phyloP scores from a whole-genome alignment of 352 stramenopile genomes.

The Pythium phragmiticola region DNA sequence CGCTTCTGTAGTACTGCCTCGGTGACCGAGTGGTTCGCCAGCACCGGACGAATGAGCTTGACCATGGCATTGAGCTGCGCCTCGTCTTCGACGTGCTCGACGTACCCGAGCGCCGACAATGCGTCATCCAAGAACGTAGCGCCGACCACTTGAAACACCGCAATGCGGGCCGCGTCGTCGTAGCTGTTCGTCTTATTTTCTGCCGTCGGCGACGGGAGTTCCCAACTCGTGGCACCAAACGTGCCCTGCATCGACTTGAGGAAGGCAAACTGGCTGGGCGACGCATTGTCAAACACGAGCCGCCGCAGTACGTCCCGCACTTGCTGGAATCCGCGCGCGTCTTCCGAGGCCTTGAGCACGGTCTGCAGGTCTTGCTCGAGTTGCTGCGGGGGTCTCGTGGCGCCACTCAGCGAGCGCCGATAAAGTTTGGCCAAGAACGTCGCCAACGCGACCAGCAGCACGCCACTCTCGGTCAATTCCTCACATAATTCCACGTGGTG shows the following conservation, averaged over 20 bases:
- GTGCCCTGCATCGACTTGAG: conserved; percentile 14
- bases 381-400: conserved; percentile 12
- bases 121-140: conserved; percentile 63
- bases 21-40: conserved; percentile 42
- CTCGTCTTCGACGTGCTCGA: conserved; percentile 41
- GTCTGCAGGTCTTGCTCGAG: conserved; percentile 44
- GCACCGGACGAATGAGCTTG: conserved; percentile 53
- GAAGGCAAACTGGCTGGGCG: conserved; percentile 21
- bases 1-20: conserved; percentile 23
- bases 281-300: conserved; percentile 37
- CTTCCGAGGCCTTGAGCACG: conserved; percentile 40
- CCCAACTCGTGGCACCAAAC: conserved; percentile 12
- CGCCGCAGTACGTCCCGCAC: conserved; percentile 45
- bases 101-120: conserved; percentile 49
- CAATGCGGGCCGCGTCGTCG: conserved; percentile 20
- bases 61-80: conserved; percentile 65
- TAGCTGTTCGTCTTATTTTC: conserved; percentile 6
- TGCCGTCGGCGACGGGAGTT: conserved; percentile 7
- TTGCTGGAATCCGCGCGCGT: conserved; percentile 52
- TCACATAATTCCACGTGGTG: conserved; percentile 22
- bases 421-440: conserved; percentile 44
- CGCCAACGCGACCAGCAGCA: conserved; percentile 56
- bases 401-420: conserved; percentile 9
- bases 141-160: conserved; percentile 50
- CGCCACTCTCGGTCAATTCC: conserved; percentile 34